Evolutionary conservation across 345 rosid genomes (phyloP), one percentile per base, ranked within the genome.

Genomic region (Pseudoturritis turrita): DNA sequence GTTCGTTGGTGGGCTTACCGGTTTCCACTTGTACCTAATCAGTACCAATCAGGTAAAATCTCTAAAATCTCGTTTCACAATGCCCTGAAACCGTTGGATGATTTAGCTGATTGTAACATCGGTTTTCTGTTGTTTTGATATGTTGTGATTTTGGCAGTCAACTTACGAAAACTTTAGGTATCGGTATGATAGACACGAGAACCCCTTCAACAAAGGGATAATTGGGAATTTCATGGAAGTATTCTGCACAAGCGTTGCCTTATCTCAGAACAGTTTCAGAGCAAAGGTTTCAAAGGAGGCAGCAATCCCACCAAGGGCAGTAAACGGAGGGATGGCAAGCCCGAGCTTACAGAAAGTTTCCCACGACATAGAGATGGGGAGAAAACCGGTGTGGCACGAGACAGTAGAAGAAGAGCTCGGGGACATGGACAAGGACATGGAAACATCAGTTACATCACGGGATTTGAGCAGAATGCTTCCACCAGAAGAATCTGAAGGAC

Each of bases 1-100:
- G 99, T 95, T 95, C 72, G 99, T 95, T 53, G 99, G 99, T 78
- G 99, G 99, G 39, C 83, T 95, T 52, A 80, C 89, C 0, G 78
- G 87, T 67, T 88, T 91, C 80, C 99, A 95, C 78, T 78, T 81
- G 64, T 92, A 92, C 74, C 88, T 95, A 49, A 92, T 95, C 59
- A 85, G 96, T 66, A 91, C 80, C 77, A 96, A 96, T 80, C 98
- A 96, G 90, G 99, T 91, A 75, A 26, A 22, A 17, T 36, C 47
- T 58, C 49, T 56, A 14, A 31, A 59, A 60, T 50, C 39, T 12
- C 29, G 10, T 31, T 74, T 28, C 59, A 37, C 60, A 28, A n/a
- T 25, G n/a, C 39, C 33, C 49, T 54, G 19, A 43, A 11, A 68
- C 56, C 13, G 2, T 17, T 41, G 56, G 13, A 22, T 29, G 9